Conservation (phyloP, 108 stramenopile species). For the Conticribra guillardii region DNA sequence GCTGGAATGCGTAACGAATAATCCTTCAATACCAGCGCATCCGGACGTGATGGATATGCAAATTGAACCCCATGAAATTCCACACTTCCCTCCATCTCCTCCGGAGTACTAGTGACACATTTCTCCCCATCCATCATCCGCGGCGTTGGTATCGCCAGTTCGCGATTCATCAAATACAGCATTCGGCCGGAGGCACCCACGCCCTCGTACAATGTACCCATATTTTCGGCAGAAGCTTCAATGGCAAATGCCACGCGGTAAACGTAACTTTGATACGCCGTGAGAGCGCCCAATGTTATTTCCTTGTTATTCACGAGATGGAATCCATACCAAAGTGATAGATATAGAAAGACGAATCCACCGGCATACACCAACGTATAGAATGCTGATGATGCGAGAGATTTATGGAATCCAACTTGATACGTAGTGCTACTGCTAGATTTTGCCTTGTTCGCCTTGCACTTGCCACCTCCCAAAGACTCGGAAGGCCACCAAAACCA, state of each 20-base stretch:
- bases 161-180: constrained; percentile 70
- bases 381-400: constrained; percentile 62
- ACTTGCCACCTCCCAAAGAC: too few species aligned
- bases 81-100: constrained; percentile 48
- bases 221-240: constrained; percentile 51
- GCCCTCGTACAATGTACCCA: constrained; percentile 51
- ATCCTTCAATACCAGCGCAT: constrained; percentile 59
- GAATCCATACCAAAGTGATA: constrained; percentile 79
- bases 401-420: constrained; percentile 63
- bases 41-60: constrained; percentile 83
- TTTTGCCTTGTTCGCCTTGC: too few species aligned
- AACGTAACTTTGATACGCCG: constrained; percentile 78
- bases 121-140: background rate
- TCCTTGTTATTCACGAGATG: constrained; percentile 64
- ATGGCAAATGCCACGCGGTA: constrained; percentile 64
- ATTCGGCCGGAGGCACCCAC: constrained; percentile 68
- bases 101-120: background rate
- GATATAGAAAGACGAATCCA: constrained; percentile 53
- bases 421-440: too few species aligned
- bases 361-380: constrained; percentile 54
- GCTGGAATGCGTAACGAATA: constrained; percentile 42
- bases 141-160: constrained; percentile 57
- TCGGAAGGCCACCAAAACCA: constrained; percentile 54
- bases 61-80: constrained; percentile 62
- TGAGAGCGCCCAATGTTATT: constrained; percentile 68